phyloP scores from a whole-genome alignment of 2,329 filamentous ascomycete genomes.

The Pestalotiopsis sp. region DNA sequence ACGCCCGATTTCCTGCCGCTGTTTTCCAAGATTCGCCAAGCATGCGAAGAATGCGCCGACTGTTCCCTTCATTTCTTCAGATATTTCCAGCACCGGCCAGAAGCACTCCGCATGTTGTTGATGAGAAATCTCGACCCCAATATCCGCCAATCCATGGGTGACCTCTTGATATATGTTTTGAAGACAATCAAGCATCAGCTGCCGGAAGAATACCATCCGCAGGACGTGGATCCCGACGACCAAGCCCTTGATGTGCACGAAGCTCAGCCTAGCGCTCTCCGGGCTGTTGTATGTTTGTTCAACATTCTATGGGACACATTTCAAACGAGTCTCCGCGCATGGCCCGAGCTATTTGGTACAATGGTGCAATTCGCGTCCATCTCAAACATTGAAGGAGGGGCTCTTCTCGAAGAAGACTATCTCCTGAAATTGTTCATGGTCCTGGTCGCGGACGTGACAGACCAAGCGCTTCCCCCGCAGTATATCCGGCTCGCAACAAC shows the following conservation, averaged over 20 bases:
- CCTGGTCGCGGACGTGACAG: slow-evolving; percentile 57
- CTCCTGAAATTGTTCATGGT: slow-evolving; percentile 61
- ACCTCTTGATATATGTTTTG: slow-evolving; percentile 55
- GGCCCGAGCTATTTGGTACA: slow-evolving; percentile 78
- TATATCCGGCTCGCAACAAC: slow-evolving; percentile 56
- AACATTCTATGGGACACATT: slow-evolving; percentile 63
- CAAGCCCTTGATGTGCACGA: slow-evolving; percentile 34
- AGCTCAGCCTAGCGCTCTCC: slow-evolving; percentile 32
- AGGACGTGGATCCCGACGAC: slow-evolving; percentile 29
- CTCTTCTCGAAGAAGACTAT: slow-evolving; percentile 63
- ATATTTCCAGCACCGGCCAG: slow-evolving; percentile 59
- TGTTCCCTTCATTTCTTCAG: slow-evolving; percentile 63
- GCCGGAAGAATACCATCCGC: slow-evolving; percentile 49
- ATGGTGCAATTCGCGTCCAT: slow-evolving; percentile 66
- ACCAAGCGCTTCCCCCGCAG: slow-evolving; percentile 50
- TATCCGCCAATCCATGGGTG: slow-evolving; percentile 55
- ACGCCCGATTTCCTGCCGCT: slow-evolving; percentile 62
- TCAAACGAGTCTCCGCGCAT: slow-evolving; percentile 63
- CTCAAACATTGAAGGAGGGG: slow-evolving; percentile 57
- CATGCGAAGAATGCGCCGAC: slow-evolving; percentile 50
- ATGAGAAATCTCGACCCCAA: slow-evolving; percentile 58
- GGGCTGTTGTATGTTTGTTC: slow-evolving; percentile 48
- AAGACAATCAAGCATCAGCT: slow-evolving; percentile 49
- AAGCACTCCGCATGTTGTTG: slow-evolving; percentile 65
- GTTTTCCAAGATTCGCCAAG: slow-evolving; percentile 47